These are phyloP conservation scores for Phytophthora pisi DNA, from an alignment of 352 stramenopile genomes.

Conservation along the genomic window DNA sequence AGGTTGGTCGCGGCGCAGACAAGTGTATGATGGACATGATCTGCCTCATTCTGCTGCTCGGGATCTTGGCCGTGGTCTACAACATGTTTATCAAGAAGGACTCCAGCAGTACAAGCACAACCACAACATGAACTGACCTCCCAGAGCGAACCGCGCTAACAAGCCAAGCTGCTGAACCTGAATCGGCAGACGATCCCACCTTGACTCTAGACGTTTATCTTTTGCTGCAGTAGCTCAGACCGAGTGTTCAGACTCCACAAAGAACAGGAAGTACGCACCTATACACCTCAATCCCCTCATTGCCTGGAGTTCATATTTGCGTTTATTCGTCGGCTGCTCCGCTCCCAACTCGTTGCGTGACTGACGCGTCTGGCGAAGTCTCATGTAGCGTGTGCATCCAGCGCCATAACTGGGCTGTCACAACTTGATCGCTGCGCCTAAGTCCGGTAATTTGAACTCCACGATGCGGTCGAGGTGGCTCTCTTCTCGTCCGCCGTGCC, in stretches of 20 bases:
- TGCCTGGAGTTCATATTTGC: constrained; percentile 30
- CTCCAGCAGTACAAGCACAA: constrained; percentile 26
- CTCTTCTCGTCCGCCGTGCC: not conserved
- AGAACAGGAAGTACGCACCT: constrained; percentile 38
- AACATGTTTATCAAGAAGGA: constrained; percentile 91
- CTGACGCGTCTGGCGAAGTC: not conserved
- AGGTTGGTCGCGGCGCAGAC: constrained; percentile 73
- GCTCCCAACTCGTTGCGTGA: constrained; percentile 5
- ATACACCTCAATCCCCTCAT: constrained; percentile 24
- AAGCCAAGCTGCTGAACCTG: not conserved
- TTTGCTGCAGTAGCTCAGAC: constrained; percentile 26
- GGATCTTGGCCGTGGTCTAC: constrained; percentile 84
- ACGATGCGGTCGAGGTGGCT: not conserved
- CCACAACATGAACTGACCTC: constrained; percentile 30
- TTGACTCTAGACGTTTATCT: constrained; percentile 17
- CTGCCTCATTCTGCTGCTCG: constrained; percentile 84
- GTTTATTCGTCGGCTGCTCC: constrained; percentile 22
- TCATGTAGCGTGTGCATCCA: not conserved
- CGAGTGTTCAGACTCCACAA: constrained; percentile 15
- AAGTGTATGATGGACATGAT: constrained; percentile 93
- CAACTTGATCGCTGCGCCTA: not conserved
- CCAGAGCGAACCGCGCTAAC: not conserved
- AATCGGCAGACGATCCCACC: constrained; percentile 1
- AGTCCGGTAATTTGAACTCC: not conserved
- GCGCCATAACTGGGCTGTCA: not conserved